These are phyloP conservation scores for Penicillium riverlandense DNA, from an alignment of 495 filamentous ascomycete genomes.

Conservation along the genomic window DNA sequence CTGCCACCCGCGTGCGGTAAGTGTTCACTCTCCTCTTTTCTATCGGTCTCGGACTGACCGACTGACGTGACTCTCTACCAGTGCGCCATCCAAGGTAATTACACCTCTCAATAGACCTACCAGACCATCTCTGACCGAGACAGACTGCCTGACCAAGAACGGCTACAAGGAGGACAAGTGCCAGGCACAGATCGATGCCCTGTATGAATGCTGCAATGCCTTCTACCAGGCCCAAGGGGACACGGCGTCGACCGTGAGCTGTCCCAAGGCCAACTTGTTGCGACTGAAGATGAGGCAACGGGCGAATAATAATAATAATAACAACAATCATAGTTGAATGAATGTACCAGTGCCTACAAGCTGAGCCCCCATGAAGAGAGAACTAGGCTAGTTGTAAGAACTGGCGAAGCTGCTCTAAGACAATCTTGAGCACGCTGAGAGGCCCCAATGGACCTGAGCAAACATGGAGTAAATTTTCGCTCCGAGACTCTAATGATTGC, in stretches of 20 bases:
- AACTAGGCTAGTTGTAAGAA: slow-evolving; percentile 62
- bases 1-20: slow-evolving; percentile 81
- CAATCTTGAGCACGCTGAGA: slow-evolving; percentile 97
- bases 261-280: slow-evolving; percentile 74
- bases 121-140: slow-evolving; percentile 9
- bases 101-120: not conserved
- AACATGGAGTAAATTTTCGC: slow-evolving; percentile 79
- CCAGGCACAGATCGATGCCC: slow-evolving; percentile 69
- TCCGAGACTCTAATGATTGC: slow-evolving; percentile 99
- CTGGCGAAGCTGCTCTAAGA: slow-evolving; percentile 73
- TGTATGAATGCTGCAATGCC: slow-evolving; percentile 89
- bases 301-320: slow-evolving; percentile 25
- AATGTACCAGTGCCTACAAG: slow-evolving; percentile 45
- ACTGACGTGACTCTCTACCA: slow-evolving; percentile 22
- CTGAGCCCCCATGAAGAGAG: slow-evolving; percentile 45
- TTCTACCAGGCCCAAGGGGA: slow-evolving; percentile 84
- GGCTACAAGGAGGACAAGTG: slow-evolving; percentile 87
- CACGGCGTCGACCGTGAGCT: slow-evolving; percentile 68
- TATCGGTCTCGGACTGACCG: not conserved
- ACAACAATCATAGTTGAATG: not conserved
- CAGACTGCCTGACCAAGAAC: slow-evolving; percentile 78
- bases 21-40: slow-evolving; percentile 25
- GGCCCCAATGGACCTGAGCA: slow-evolving; percentile 80
- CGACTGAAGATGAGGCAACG: slow-evolving; percentile 84
- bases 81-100: slow-evolving; percentile 84